Base-by-base conservation (phyloP, 306 rosid genomes). In the Geum urbanum region DNA sequence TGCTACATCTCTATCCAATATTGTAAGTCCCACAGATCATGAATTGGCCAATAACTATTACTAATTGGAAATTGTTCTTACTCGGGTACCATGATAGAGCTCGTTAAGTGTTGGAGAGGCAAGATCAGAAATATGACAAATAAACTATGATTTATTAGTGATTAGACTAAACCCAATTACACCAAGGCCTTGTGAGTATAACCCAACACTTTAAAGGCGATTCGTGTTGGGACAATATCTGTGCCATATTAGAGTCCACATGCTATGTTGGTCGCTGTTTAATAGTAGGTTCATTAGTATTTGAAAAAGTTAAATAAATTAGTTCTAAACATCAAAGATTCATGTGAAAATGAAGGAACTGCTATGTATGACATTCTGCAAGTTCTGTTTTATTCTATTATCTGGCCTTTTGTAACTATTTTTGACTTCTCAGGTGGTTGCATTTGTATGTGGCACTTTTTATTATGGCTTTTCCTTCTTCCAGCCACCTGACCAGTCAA, bases 1-100 rank as follows among this genome's bases (percentile, higher is more conserved):
- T 81, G 91, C 96, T 41, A 79, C 99, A 41, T 94, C 99, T 73
- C 80, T 94, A 65, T 86, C 85, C 15, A 94, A 94, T 79, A 83
- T 87, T 71, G 99, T 94, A 83, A 94, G 99, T 86, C 81, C 39
- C 66, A 54, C 78, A 74, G 68, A 48, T 68, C 47, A 60, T 69
- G 56, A 54, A 74, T n/a, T 67, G 39, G 27, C 59, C 59, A 45
- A 39, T 48, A 66, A 50, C 52, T 52, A 24, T 49, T 46, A 67
- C 62, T 45, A 2, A 32, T 2, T 32, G 37, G 37, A 4, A 14
- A 6, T 50, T n/a, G 56, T 52, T n/a, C 56, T 7, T 52, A 22
- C n/a, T 52, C 11, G n/a, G 56, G 22, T 52, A 52, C 56, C 56
- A 52, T 18, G 56, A 52, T 18, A n/a, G 24, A 52, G 9, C 8